phyloP scores from a whole-genome alignment of 257 asterid species.

The Gynochthodes officinalis region DNA sequence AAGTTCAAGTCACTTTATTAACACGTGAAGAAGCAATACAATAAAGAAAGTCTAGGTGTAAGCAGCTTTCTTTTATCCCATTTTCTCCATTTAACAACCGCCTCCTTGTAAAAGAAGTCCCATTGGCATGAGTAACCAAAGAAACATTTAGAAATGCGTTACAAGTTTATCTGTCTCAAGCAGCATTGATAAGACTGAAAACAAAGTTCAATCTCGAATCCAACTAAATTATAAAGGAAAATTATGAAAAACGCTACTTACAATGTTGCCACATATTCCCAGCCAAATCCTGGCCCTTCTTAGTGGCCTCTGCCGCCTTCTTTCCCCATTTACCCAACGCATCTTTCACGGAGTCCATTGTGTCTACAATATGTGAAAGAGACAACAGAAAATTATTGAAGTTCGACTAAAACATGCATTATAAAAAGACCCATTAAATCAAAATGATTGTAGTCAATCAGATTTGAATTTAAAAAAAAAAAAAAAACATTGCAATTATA shows the following conservation, averaged over 20 bases:
- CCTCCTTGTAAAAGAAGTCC: not conserved
- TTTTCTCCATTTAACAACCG: not conserved
- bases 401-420: not conserved
- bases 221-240: not conserved
- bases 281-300: slow-evolving; percentile 88
- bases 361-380: slow-evolving; percentile 42
- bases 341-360: slow-evolving; percentile 74
- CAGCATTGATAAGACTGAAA: not conserved
- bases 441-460: not conserved
- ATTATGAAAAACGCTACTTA: slow-evolving; percentile 37
- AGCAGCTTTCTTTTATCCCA: not conserved
- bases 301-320: slow-evolving; percentile 83
- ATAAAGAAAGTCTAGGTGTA: not conserved
- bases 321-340: slow-evolving; percentile 89
- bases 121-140: not conserved
- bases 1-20: not conserved
- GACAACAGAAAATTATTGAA: not conserved
- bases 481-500: not conserved
- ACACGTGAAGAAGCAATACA: not conserved
- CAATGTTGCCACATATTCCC: slow-evolving; percentile 99
- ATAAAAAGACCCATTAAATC: not conserved
- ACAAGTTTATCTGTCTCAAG: not conserved
- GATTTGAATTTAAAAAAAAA: not conserved
- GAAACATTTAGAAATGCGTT: not conserved
- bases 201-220: not conserved